Conservation (phyloP, 352 stramenopile species). For the Globisporangium abappressorium region DNA sequence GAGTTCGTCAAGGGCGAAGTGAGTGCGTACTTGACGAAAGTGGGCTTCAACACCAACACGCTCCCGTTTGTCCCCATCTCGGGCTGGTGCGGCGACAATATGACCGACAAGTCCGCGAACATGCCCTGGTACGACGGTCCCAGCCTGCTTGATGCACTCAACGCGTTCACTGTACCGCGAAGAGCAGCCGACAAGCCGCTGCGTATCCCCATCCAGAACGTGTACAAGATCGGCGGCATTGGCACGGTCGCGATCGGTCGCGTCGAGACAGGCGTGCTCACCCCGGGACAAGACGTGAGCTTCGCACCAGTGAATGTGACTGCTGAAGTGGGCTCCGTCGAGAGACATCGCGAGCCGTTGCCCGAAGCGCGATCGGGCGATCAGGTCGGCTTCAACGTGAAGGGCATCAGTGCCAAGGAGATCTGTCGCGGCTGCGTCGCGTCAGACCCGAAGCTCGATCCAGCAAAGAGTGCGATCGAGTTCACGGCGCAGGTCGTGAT, state of each 20-base stretch:
- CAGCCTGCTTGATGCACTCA: slow-evolving; percentile 90
- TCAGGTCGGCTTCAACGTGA: slow-evolving; percentile 98
- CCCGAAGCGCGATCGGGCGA: slow-evolving; percentile 91
- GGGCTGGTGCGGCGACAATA: slow-evolving; percentile 97
- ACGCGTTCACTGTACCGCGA: slow-evolving; percentile 90
- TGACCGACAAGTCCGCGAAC: slow-evolving; percentile 92
- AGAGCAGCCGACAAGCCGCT: slow-evolving; percentile 94
- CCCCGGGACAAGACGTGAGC: slow-evolving; percentile 89
- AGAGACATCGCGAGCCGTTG: slow-evolving; percentile 96
- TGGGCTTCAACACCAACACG: slow-evolving; percentile 96
- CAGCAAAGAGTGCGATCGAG: slow-evolving; percentile 68
- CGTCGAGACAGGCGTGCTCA: slow-evolving; percentile 96
- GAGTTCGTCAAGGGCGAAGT: slow-evolving; percentile 94
- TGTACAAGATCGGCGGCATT: slow-evolving; percentile 98
- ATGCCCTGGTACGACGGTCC: slow-evolving; percentile 98
- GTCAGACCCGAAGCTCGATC: slow-evolving; percentile 93
- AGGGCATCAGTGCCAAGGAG: slow-evolving; percentile 94
- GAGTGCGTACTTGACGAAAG: slow-evolving; percentile 91
- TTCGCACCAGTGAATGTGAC: slow-evolving; percentile 86
- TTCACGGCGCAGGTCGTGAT: slow-evolving; percentile 97
- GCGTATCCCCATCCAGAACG: slow-evolving; percentile 94
- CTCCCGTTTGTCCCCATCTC: slow-evolving; percentile 97
- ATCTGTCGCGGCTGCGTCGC: slow-evolving; percentile 93
- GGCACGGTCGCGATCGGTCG: slow-evolving; percentile 96
- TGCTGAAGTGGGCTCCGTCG: slow-evolving; percentile 95